Percentiles rank a stretch among this genome's conserved stretches.
Evolutionary conservation across 1,284 basidiomycete genomes (phyloP).

Genomic region (Phylloboletellus chloephorus): DNA sequence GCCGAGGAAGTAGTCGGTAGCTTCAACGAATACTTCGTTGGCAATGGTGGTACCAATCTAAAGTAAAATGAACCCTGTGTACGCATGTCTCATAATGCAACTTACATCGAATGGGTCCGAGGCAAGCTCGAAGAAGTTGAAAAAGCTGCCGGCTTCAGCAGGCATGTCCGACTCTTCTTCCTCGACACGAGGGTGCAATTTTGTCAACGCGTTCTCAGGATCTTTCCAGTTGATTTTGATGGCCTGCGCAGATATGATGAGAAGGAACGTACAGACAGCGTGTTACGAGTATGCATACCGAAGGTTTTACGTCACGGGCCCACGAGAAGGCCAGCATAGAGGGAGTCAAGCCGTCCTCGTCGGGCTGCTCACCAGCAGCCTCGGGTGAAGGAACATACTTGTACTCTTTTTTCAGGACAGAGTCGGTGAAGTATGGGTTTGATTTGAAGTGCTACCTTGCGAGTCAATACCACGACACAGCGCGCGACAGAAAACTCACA

Average conservation of each 20-base stretch:
- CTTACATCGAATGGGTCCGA: constrained; percentile 64
- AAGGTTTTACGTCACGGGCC: constrained; percentile 62
- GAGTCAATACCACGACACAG: constrained; percentile 8
- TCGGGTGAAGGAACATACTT: constrained; percentile 57
- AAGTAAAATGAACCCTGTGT: constrained; percentile 15
- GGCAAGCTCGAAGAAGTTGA: constrained; percentile 76
- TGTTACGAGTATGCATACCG: constrained; percentile 40
- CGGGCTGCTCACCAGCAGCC: constrained; percentile 51
- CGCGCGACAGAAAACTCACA: constrained; percentile 45
- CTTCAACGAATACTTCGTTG: constrained; percentile 72
- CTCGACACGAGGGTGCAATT: constrained; percentile 64
- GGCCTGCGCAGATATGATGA: constrained; percentile 35
- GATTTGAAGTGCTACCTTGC: constrained; percentile 65
- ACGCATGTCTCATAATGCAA: constrained; percentile 12
- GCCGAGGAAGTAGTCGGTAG: constrained; percentile 73
- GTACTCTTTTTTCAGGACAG: constrained; percentile 73
- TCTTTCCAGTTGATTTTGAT: constrained; percentile 80
- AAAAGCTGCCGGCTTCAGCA: constrained; percentile 76
- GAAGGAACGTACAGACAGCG: not conserved
- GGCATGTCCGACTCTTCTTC: constrained; percentile 53
- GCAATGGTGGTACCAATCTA: constrained; percentile 69
- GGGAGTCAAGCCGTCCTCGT: constrained; percentile 66
- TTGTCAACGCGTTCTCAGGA: constrained; percentile 66
- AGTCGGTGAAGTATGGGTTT: constrained; percentile 75
- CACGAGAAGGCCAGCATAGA: constrained; percentile 74